Evolutionary conservation across 805 yeast species (phyloP).

Genomic region (Suhomyces tanzawaensis): DNA sequence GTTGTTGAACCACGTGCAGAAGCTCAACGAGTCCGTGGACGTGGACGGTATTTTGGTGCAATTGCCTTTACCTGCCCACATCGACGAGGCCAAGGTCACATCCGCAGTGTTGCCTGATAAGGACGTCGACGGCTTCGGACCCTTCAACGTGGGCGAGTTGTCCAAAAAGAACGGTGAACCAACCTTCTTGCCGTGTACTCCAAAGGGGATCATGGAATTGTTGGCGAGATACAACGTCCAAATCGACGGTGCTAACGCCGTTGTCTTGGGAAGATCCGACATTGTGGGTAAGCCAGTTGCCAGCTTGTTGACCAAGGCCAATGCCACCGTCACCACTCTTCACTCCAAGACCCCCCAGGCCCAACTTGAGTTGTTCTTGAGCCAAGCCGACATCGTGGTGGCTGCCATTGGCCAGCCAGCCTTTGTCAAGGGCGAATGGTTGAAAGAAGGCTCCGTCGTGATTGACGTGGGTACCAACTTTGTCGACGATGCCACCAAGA

Average conservation of each 20-base stretch:
- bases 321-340: slow-evolving; percentile 75
- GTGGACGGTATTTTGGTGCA: slow-evolving; percentile 77
- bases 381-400: slow-evolving; percentile 79
- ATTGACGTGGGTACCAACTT: slow-evolving; percentile 96
- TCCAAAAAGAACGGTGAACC: slow-evolving; percentile 73
- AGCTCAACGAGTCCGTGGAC: slow-evolving; percentile 54
- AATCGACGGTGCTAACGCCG: slow-evolving; percentile 69
- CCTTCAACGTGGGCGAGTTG: slow-evolving; percentile 73
- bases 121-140: slow-evolving; percentile 84
- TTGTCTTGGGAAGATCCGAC: slow-evolving; percentile 81
- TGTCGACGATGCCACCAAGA: slow-evolving; percentile 68
- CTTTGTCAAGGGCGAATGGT: slow-evolving; percentile 82
- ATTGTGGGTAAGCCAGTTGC: slow-evolving; percentile 84
- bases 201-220: slow-evolving; percentile 72
- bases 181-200: slow-evolving; percentile 76
- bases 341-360: slow-evolving; percentile 63
- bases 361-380: slow-evolving; percentile 45
- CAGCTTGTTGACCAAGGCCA: slow-evolving; percentile 61
- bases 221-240: slow-evolving; percentile 55
- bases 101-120: slow-evolving; percentile 62
- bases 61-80: slow-evolving; percentile 70
- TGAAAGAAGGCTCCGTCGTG: slow-evolving; percentile 80
- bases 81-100: slow-evolving; percentile 66
- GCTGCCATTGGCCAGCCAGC: slow-evolving; percentile 90
- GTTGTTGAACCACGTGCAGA: slow-evolving; percentile 50